Evolutionary conservation across 2,329 filamentous ascomycete species (phyloP).

Genomic region (Scytalidium lignicola): DNA sequence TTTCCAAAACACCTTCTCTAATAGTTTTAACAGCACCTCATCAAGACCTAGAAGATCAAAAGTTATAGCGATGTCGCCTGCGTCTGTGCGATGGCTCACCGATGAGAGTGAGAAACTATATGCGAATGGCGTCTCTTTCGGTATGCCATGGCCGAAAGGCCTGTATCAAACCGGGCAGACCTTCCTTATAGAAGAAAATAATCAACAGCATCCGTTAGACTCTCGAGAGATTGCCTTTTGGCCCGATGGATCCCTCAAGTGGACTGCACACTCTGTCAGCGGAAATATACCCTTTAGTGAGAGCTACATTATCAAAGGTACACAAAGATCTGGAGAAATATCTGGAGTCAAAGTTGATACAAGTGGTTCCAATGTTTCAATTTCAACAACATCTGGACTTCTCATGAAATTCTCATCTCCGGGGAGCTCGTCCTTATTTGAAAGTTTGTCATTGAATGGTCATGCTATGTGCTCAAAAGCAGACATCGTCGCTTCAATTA

Average conservation of each 20-base stretch:
- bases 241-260: slow-evolving; percentile 57
- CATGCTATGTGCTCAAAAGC: slow-evolving; percentile 49
- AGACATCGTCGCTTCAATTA: slow-evolving; percentile 34
- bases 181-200: slow-evolving; percentile 9
- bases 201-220: slow-evolving; percentile 3
- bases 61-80: background rate
- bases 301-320: slow-evolving; percentile 36
- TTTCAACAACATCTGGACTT: slow-evolving; percentile 12
- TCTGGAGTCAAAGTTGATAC: slow-evolving; percentile 11
- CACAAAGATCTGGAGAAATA: slow-evolving; percentile 3
- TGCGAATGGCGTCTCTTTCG: slow-evolving; percentile 14
- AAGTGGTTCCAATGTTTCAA: slow-evolving; percentile 11
- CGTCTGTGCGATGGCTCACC: background rate
- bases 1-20: too few species aligned
- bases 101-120: background rate
- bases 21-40: too few species aligned
- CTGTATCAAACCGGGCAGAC: slow-evolving; percentile 5
- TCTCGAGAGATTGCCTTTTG: slow-evolving; percentile 29
- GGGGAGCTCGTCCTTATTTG: slow-evolving; percentile 12
- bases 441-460: slow-evolving; percentile 33
- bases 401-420: slow-evolving; percentile 13
- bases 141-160: slow-evolving; percentile 12
- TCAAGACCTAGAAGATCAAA: background rate
- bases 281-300: slow-evolving; percentile 34
- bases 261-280: slow-evolving; percentile 53